phyloP scores from a whole-genome alignment of 805 yeast species.

The Osmozyma mogii region DNA sequence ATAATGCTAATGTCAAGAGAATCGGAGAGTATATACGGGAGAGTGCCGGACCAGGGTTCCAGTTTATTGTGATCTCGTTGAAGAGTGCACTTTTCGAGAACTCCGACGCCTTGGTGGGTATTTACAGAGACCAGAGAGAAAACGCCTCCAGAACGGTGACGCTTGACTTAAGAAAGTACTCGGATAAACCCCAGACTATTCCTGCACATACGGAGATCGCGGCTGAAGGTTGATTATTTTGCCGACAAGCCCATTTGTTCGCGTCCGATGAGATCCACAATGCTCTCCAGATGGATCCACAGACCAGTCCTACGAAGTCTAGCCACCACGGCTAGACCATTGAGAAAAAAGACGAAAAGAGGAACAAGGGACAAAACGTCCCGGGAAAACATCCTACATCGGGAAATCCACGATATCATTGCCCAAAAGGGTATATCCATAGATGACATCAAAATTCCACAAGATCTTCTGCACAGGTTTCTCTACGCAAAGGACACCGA shows the following conservation, averaged over 20 bases:
- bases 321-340: constrained; percentile 5
- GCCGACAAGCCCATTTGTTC: not conserved
- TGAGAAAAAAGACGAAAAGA: constrained; percentile 19
- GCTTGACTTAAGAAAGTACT: constrained; percentile 56
- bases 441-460: constrained; percentile 14
- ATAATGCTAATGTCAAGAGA: constrained; percentile 75
- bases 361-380: constrained; percentile 25
- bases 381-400: constrained; percentile 15
- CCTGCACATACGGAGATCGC: constrained; percentile 7
- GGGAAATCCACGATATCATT: constrained; percentile 20
- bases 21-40: constrained; percentile 80
- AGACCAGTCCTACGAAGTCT: constrained; percentile 1
- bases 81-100: constrained; percentile 81
- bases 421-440: constrained; percentile 4
- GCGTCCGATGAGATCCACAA: not conserved
- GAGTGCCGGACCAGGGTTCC: constrained; percentile 71
- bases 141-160: constrained; percentile 71
- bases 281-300: constrained; percentile 1
- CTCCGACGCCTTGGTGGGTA: constrained; percentile 88
- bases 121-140: constrained; percentile 70
- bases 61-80: constrained; percentile 87
- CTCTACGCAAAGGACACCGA: constrained; percentile 15
- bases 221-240: not conserved
- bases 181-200: constrained; percentile 5
- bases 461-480: constrained; percentile 16